phyloP scores from a whole-genome alignment of 2,329 filamentous ascomycete species.

The Aspergillus ochraceoroseus region DNA sequence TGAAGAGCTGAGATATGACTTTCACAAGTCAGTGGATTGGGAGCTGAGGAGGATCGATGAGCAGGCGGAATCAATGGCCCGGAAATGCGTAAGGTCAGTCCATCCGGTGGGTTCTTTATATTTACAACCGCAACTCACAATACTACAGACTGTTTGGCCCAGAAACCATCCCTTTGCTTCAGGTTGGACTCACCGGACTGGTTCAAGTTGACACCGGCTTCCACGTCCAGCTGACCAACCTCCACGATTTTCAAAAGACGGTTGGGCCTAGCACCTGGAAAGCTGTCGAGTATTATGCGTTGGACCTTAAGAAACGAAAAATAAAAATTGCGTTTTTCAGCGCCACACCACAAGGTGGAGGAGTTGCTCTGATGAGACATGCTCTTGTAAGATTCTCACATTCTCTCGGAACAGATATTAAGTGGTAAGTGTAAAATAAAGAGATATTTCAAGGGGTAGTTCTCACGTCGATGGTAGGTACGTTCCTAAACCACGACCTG shows the following conservation, averaged over 20 bases:
- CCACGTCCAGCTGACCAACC: slow-evolving; percentile 56
- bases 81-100: slow-evolving; percentile 75
- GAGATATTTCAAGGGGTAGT: not conserved
- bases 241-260: slow-evolving; percentile 57
- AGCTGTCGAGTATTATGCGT: slow-evolving; percentile 58
- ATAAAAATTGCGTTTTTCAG: slow-evolving; percentile 74
- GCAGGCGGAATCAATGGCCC: slow-evolving; percentile 73
- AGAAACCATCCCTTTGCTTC: slow-evolving; percentile 61
- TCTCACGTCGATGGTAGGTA: slow-evolving; percentile 48
- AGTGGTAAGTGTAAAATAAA: slow-evolving; percentile 58
- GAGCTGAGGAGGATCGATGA: slow-evolving; percentile 64
- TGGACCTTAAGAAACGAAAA: slow-evolving; percentile 58
- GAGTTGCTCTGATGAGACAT: slow-evolving; percentile 77
- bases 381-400: slow-evolving; percentile 67
- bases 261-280: slow-evolving; percentile 61
- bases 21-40: slow-evolving; percentile 39
- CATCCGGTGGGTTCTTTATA: no score
- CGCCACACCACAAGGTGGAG: slow-evolving; percentile 74
- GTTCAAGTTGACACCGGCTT: slow-evolving; percentile 67
- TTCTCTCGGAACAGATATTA: slow-evolving; percentile 62
- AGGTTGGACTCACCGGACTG: slow-evolving; percentile 61
- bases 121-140: not conserved
- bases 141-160: slow-evolving; percentile 63
- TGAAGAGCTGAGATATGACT: slow-evolving; percentile 20
- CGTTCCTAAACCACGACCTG: slow-evolving; percentile 72